Percentiles rank a stretch among this genome's conserved stretches.
These are phyloP conservation scores for Ustilaginoidea virens DNA, from an alignment of 2,329 filamentous ascomycete species.

Conservation along the genomic window DNA sequence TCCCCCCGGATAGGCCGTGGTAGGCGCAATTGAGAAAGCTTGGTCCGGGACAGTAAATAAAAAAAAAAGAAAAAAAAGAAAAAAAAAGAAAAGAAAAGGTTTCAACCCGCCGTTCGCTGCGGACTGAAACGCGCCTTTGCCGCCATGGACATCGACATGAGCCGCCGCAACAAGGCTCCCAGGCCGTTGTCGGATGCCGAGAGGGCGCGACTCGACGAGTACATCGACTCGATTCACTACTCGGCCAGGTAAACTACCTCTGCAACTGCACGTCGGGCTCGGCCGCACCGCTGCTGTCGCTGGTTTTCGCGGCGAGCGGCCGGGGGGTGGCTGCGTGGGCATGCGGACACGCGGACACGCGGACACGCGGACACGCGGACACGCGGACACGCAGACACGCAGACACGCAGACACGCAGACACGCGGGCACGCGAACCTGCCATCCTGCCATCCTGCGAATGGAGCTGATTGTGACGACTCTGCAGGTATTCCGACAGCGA, in stretches of 20 bases:
- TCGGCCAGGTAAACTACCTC: slow-evolving; percentile 53
- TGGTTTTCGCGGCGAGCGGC: neutral
- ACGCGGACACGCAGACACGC: no score
- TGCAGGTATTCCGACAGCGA: slow-evolving; percentile 87
- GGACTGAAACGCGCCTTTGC: neutral
- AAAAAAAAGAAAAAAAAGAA: neutral
- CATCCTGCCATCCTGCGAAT: no score
- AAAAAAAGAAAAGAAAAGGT: neutral
- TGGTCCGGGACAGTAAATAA: neutral
- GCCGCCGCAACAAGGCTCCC: slow-evolving; percentile 74
- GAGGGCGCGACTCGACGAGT: slow-evolving; percentile 75
- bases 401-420: no score
- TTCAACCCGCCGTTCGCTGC: neutral
- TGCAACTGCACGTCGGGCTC: neutral
- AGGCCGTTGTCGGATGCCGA: slow-evolving; percentile 68
- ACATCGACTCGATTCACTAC: slow-evolving; percentile 88
- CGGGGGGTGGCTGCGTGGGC: no score
- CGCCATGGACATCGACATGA: slow-evolving; percentile 52
- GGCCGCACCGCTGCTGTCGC: neutral
- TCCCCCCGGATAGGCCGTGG: no score
- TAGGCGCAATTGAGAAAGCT: neutral
- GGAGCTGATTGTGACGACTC: slow-evolving; percentile 2
- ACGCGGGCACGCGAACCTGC: no score
- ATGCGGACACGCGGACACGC: no score
- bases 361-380: neutral